Base-by-base conservation (phyloP, 129 eudicot genomes). In the Artemisia tridentata region DNA sequence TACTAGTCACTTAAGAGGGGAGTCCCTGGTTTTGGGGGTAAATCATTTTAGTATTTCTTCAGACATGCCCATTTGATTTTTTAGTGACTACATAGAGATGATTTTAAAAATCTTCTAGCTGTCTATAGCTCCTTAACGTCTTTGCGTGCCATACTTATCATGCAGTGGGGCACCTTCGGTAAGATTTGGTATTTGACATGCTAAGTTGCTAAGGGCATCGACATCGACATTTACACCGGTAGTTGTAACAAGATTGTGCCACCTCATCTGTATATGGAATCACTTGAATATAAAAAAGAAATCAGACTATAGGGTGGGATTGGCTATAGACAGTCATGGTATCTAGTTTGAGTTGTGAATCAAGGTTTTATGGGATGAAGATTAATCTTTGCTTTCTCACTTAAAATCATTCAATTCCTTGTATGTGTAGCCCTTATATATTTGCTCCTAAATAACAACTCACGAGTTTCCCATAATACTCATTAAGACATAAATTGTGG, bases 101-200 rank as follows among this genome's bases (percentile, higher is more conserved):
- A 65, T 20, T 38, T 9, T 53, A 47, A 49, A 78, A 46, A 34
- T 27, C 2, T 65, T 21, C 11, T 63, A 31, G 63, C n/a, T 38
- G 9, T 69, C 51, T 73, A 29, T 63, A 71, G 72, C 53, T 74
- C 86, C 91, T 88, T 88, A 67, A 80, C 85, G 43, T n/a, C 61
- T 78, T 73, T 12, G 18, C 34, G 74, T 66, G 55, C 46, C 59
- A 49, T 72, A 74, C 57, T 53, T 68, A 49, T 81, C 65, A 53
- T 69, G 76, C 53, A 70, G 57, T 34, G 48, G 78, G 66, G 11
- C 12, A 61, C 46, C 46, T 27, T 9, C 0, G 29, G 19, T 43
- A 71, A 58, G 65, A 51, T 55, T 27, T 77, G 72, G 71, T 38
- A 65, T 48, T 55, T 63, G 48, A 63, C 77, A 75, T 60, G 72